phyloP scores from a whole-genome alignment of 768 basidiomycete species.

The Tubosaeta brunneosetosa region DNA sequence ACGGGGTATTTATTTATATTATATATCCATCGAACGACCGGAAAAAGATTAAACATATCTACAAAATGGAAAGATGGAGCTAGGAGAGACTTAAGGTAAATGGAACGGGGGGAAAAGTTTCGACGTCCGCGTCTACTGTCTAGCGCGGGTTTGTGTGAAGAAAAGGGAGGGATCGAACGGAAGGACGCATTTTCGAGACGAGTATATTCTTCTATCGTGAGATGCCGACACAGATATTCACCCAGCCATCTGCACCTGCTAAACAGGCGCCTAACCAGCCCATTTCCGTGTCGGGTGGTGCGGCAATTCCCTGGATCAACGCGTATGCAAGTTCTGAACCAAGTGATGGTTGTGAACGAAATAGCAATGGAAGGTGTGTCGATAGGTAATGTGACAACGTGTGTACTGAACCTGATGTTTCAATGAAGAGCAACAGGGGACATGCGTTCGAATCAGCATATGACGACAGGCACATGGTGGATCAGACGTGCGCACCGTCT shows the following conservation, averaged over 20 bases:
- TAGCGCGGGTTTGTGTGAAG: neutral
- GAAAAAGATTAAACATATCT: constrained; percentile 8
- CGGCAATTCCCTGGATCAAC: constrained; percentile 77
- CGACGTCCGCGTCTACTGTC: neutral
- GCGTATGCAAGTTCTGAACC: constrained; percentile 63
- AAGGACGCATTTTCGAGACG: neutral
- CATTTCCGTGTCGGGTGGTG: constrained; percentile 84
- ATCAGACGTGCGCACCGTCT: constrained; percentile 52
- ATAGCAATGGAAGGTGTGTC: constrained; percentile 75
- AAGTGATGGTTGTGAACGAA: constrained; percentile 46
- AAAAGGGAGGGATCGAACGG: neutral
- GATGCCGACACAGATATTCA: constrained; percentile 80
- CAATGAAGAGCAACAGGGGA: neutral
- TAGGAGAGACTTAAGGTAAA: constrained; percentile 4
- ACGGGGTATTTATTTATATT: constrained; percentile 7
- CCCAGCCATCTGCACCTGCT: constrained; percentile 93
- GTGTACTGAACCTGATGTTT: constrained; percentile 56
- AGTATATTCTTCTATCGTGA: constrained; percentile 18
- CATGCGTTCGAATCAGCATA: neutral
- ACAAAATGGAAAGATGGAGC: constrained; percentile 1
- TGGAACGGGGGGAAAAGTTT: neutral
- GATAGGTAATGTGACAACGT: constrained; percentile 69
- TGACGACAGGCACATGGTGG: neutral
- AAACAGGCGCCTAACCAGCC: constrained; percentile 93
- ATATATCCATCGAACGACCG: constrained; percentile 12